Conservation (phyloP, 805 yeast genomes). For the Candida multigemmis region DNA sequence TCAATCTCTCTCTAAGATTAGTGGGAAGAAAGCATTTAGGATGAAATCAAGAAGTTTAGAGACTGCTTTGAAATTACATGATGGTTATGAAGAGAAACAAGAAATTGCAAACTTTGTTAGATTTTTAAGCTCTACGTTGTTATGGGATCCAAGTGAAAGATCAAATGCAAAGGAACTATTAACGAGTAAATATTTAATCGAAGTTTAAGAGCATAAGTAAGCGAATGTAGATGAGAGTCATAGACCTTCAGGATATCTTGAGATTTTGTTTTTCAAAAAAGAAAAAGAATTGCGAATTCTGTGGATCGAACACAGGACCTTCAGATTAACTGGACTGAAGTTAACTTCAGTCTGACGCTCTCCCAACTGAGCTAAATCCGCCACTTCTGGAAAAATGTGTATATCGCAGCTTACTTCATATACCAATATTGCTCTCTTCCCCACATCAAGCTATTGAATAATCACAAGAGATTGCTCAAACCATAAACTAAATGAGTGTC, state of each 20-base stretch:
- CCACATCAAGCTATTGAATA: no score
- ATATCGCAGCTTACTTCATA: neutral
- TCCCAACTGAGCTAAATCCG: constrained; percentile 17
- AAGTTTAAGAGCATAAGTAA: neutral
- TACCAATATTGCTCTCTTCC: neutral
- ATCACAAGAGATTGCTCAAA: no score
- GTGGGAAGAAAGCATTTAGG: constrained; percentile 13
- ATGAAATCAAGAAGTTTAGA: constrained; percentile 20
- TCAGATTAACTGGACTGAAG: constrained; percentile 37
- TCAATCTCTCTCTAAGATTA: constrained; percentile 4
- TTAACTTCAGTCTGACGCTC: constrained; percentile 9
- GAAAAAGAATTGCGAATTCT: constrained; percentile 40
- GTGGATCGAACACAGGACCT: constrained; percentile 85
- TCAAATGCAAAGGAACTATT: constrained; percentile 14
- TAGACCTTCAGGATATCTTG: no score
- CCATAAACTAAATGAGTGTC: no score
- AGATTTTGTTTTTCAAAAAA: no score
- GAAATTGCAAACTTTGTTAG: constrained; percentile 10
- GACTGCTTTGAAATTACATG: constrained; percentile 13
- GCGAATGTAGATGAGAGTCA: neutral
- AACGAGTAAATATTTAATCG: constrained; percentile 12
- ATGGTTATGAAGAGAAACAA: constrained; percentile 6
- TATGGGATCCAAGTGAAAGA: constrained; percentile 30
- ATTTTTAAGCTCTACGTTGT: constrained; percentile 21
- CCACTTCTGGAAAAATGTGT: constrained; percentile 2